A percentile compares a stretch with the other conserved stretches of the same genome.
Evolutionary conservation across 108 stramenopile genomes (phyloP).

Genomic region (Cyclotella baltica): DNA sequence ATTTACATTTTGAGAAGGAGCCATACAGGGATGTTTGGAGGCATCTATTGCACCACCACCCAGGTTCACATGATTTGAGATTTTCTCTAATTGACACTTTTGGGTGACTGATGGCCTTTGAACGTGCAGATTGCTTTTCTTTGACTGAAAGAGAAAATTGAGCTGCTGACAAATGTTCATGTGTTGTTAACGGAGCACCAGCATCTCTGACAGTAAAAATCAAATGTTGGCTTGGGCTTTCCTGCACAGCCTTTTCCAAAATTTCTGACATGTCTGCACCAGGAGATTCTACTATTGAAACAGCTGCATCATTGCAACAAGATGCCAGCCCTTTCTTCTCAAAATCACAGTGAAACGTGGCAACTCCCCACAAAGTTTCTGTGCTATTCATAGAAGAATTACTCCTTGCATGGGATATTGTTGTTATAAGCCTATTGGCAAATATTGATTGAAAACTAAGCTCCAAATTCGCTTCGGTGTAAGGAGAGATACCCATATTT

Average conservation of each 20-base stretch:
- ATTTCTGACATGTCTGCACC: conserved; percentile 10
- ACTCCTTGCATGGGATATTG: conserved; percentile 22
- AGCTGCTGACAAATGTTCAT: neutral
- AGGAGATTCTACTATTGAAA: conserved; percentile 30
- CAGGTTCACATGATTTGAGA: conserved; percentile 44
- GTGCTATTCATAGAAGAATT: conserved; percentile 14
- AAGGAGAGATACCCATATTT: conserved; percentile 42
- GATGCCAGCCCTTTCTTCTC: conserved; percentile 4
- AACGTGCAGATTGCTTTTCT: neutral
- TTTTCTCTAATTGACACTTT: conserved; percentile 47
- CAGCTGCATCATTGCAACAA: conserved; percentile 50
- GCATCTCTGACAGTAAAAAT: conserved; percentile 35
- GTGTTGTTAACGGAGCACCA: neutral
- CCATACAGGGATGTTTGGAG: conserved; percentile 50
- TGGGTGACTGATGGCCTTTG: conserved; percentile 6
- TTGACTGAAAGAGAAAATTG: conserved; percentile 12
- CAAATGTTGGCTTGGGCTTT: conserved; percentile 27
- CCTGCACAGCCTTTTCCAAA: conserved; percentile 8
- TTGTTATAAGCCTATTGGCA: conserved; percentile 38
- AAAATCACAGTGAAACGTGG: conserved; percentile 42
- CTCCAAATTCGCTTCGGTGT: conserved; percentile 44
- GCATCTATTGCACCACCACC: conserved; percentile 63
- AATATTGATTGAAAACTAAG: conserved; percentile 52
- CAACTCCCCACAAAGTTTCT: conserved; percentile 38
- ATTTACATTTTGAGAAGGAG: conserved; percentile 50